Base-by-base conservation (phyloP, 805 yeast species). In the Cephaloascus fragrans region DNA sequence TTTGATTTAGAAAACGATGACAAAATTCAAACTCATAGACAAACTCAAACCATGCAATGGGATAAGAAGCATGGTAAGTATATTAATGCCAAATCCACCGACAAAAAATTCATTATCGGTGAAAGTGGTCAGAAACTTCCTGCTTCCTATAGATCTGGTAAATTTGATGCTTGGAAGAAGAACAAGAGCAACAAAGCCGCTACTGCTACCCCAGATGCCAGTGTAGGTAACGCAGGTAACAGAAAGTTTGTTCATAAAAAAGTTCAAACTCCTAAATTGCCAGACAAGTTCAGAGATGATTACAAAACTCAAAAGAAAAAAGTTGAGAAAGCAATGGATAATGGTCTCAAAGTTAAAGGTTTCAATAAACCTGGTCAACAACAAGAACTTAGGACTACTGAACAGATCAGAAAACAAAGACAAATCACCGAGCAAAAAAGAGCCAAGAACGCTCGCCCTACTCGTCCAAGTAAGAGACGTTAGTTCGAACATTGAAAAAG, bases 111-210 rank as follows among this genome's bases (percentile, higher is more conserved):
- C 61, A 93, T 93, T 51, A 81, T 87, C 46, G 95, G 97, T 44
- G 99, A 93, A 58, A 81, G 86, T 58, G 99, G 99, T 5, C 88
- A 83, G 50, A 77, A 75, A 55, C 77, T 93, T 37, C 96, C 97
- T 4, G 97, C 98, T 1, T 73, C 93, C 12, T 87, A 80, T 63
- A 73, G 85, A 53, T 80, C 95, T 2, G 99, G 99, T 35, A 78
- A 86, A 47, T 93, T 77, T 53, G 97, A 89, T 40, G 82, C 80
- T 34, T 93, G 99, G 99, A 83, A 83, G 55, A 71, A 78, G 46
- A 76, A 78, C 31, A 75, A 87, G 57, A 75, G 72, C 47, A 52
- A 77, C 35, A 68, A 70, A 39, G 69, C 77, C 35, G 47, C 66
- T 39, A 68, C 67, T 46, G 75, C 71, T 19, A 54, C 51, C 10